Evolutionary conservation across 225 moss, liverwort and hornwort genomes (phyloP).

Genomic region (Sphagnum tenellum): DNA sequence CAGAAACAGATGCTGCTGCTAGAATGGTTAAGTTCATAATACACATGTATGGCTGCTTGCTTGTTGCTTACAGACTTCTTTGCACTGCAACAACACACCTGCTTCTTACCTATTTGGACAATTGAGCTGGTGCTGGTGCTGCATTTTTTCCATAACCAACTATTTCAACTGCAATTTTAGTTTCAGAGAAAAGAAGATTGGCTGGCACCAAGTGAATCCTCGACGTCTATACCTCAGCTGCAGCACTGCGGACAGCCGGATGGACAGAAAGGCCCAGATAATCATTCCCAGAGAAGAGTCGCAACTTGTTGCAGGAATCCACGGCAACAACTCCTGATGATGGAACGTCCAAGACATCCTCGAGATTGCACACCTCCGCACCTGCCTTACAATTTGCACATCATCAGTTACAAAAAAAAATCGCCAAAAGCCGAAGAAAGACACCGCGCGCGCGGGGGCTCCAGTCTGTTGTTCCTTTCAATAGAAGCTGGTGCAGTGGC

Average conservation of each 20-base stretch:
- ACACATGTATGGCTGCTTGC: too few species aligned
- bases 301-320: conserved; percentile 38
- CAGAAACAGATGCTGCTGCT: too few species aligned
- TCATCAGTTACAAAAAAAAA: conserved; percentile 4
- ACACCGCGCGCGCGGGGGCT: neutral
- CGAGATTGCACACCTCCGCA: conserved; percentile 20
- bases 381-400: conserved; percentile 12
- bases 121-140: too few species aligned
- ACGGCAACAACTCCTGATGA: conserved; percentile 4
- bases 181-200: too few species aligned
- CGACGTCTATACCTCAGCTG: conserved; percentile 45
- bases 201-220: too few species aligned
- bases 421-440: neutral
- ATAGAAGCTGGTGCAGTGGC: too few species aligned
- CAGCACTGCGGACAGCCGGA: conserved; percentile 79
- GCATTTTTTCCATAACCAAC: too few species aligned
- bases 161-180: too few species aligned
- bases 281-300: conserved; percentile 92
- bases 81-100: too few species aligned
- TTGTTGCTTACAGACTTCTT: too few species aligned
- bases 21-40: too few species aligned
- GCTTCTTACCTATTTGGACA: too few species aligned
- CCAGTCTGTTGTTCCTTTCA: neutral
- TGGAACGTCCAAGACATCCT: conserved; percentile 3
- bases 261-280: conserved; percentile 85